phyloP scores from a whole-genome alignment of 441 rosid genomes.

The Geranium incanum region DNA sequence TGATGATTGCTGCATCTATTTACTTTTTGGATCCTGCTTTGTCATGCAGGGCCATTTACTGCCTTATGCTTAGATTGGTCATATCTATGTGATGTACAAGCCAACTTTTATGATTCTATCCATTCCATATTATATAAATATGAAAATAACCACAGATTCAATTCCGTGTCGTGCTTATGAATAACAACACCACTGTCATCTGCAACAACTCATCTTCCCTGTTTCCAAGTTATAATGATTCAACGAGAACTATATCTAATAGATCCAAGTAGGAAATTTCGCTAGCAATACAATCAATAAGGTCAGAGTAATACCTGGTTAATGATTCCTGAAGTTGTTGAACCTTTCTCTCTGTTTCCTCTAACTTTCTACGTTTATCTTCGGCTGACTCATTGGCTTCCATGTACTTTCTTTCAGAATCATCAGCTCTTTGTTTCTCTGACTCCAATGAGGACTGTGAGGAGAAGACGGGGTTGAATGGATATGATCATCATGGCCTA shows the following conservation, averaged over 20 bases:
- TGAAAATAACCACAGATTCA: background rate
- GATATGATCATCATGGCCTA: background rate
- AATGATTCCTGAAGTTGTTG: conserved; percentile 75
- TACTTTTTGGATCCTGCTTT: background rate
- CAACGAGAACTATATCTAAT: conserved; percentile 1
- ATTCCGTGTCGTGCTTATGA: conserved; percentile 3
- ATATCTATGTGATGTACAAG: too few relatives aligned
- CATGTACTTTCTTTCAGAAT: conserved; percentile 47
- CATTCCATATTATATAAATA: background rate
- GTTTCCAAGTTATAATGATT: background rate
- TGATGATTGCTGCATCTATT: too few relatives aligned
- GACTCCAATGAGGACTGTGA: conserved; percentile 51
- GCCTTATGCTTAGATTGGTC: background rate
- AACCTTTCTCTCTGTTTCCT: conserved; percentile 71
- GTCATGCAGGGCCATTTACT: background rate
- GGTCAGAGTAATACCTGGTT: conserved; percentile 46
- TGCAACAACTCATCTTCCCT: background rate
- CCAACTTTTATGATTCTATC: background rate
- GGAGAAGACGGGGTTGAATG: conserved; percentile 10
- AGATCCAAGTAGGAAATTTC: background rate
- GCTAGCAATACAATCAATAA: background rate
- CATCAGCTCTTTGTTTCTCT: conserved; percentile 66
- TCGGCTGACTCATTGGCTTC: conserved; percentile 52
- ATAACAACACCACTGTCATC: conserved; percentile 11
- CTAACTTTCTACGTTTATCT: conserved; percentile 49